Conservation (phyloP, 2,329 filamentous ascomycete genomes). For the Epichloe elymi region DNA sequence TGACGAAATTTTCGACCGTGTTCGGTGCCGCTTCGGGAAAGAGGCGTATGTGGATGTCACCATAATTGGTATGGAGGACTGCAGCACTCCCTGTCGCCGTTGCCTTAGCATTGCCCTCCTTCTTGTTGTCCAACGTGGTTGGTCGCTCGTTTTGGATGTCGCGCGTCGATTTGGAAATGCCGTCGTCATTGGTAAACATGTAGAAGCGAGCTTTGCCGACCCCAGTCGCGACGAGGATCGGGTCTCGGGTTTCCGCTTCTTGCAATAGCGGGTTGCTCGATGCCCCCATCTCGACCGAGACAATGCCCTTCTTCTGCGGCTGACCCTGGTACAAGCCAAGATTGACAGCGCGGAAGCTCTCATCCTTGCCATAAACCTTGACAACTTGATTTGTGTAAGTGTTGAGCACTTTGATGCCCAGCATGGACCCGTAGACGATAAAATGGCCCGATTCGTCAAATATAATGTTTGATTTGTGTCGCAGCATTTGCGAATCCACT, state of each 20-base stretch:
- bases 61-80: slow-evolving; percentile 80
- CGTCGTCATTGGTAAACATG: slow-evolving; percentile 89
- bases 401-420: slow-evolving; percentile 91
- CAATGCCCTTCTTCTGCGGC: slow-evolving; percentile 83
- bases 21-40: slow-evolving; percentile 90
- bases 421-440: slow-evolving; percentile 81
- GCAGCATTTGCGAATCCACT: slow-evolving; percentile 55
- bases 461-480: slow-evolving; percentile 67
- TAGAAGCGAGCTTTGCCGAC: slow-evolving; percentile 88
- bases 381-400: slow-evolving; percentile 88
- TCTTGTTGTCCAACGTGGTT: slow-evolving; percentile 46
- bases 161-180: slow-evolving; percentile 68
- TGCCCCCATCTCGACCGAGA: slow-evolving; percentile 94
- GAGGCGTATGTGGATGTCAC: slow-evolving; percentile 85
- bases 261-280: slow-evolving; percentile 85
- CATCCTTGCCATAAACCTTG: slow-evolving; percentile 80
- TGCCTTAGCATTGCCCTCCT: slow-evolving; percentile 38
- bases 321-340: slow-evolving; percentile 87
- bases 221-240: slow-evolving; percentile 74
- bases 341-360: slow-evolving; percentile 72
- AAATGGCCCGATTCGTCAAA: slow-evolving; percentile 97
- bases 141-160: slow-evolving; percentile 95
- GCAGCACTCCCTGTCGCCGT: slow-evolving; percentile 66
- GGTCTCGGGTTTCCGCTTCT: slow-evolving; percentile 81
- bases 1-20: slow-evolving; percentile 94